Base-by-base conservation (phyloP, 148 eudicot genomes). In the Limonium bicolor region DNA sequence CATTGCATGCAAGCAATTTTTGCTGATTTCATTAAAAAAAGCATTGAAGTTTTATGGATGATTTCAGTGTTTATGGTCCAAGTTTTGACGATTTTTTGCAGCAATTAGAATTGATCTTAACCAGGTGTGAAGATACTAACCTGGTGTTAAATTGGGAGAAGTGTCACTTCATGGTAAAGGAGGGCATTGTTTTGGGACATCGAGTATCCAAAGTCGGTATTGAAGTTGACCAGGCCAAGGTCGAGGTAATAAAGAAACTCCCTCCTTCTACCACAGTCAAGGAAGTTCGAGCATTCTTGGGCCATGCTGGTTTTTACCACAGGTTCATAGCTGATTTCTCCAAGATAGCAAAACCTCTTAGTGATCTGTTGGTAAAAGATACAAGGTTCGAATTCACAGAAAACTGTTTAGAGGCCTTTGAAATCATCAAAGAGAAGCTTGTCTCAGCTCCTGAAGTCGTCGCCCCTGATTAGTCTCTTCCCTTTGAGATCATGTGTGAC, bases 401-500 rank as follows among this genome's bases (percentile, higher is more conserved):
- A 11, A 4, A 1, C 15, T 44, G 9, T 14, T 2, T 44, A 7
- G 6, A 14, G 18, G 43, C 43, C 9, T 44, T 44, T 26, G 9
- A 23, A 4, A 44, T 6, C 11, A 1, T 44, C 0, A 44, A 44
- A 11, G 3, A 2, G 6, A 26, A 16, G 3, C 8, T 44, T 2
- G 16, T 25, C 17, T 11, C 27, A 0, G 32, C 49, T 12, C 33
- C 18, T 9, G 17, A 25, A 5, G 7, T 45, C 2, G 5, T 4
- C 0, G 1, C 31, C 1, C 49, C 20, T 3, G 19, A 45, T 12
- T 45, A 20, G 49, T 13, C 7, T 16, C 32, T 45, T 5, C 30
- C 30, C 4, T 26, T 45, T 27, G 2, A 45, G 17, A 17, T 45
- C 10, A 45, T 27, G 49, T 45, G 49, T 27, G 49, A 45, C 17